Evolutionary conservation across 2,329 filamentous ascomycete genomes (phyloP).

Genomic region (Biscogniauxia sp.): DNA sequence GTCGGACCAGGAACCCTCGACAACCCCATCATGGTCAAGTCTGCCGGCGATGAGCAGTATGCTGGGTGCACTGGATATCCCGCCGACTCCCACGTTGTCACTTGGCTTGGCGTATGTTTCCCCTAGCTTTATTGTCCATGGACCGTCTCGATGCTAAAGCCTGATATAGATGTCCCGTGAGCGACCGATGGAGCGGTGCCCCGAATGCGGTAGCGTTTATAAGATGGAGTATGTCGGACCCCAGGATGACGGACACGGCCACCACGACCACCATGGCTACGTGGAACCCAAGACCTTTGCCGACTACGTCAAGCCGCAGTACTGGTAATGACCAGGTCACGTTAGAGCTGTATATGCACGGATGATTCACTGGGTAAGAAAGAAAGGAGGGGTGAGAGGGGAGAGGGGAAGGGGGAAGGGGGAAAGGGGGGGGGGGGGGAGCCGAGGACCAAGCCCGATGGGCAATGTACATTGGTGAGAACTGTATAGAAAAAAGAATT

Average conservation of each 20-base stretch:
- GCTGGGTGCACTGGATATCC: slow-evolving; percentile 93
- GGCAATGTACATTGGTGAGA: slow-evolving; percentile 25
- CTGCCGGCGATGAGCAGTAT: slow-evolving; percentile 94
- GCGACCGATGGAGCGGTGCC: slow-evolving; percentile 90
- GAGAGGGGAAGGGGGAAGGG: neutral
- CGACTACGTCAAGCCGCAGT: slow-evolving; percentile 93
- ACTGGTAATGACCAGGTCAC: slow-evolving; percentile 62
- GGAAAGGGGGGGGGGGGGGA: neutral
- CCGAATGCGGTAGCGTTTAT: slow-evolving; percentile 93
- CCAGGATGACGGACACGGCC: slow-evolving; percentile 62
- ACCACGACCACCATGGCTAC: slow-evolving; percentile 59
- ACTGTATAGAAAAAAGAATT: slow-evolving; percentile 25
- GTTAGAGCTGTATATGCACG: neutral
- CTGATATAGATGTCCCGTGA: slow-evolving; percentile 71
- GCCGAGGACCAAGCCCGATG: neutral
- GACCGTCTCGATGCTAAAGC: neutral
- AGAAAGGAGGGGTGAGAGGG: slow-evolving; percentile 6
- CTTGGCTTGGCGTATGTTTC: slow-evolving; percentile 80
- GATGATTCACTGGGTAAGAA: slow-evolving; percentile 2
- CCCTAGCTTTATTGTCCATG: slow-evolving; percentile 1
- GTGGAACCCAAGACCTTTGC: slow-evolving; percentile 95
- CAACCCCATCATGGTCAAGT: slow-evolving; percentile 86
- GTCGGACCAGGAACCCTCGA: slow-evolving; percentile 71
- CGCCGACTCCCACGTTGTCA: slow-evolving; percentile 84
- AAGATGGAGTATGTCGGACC: slow-evolving; percentile 97